phyloP scores from a whole-genome alignment of 2,329 filamentous ascomycete species.

The Ilyonectria sp. region DNA sequence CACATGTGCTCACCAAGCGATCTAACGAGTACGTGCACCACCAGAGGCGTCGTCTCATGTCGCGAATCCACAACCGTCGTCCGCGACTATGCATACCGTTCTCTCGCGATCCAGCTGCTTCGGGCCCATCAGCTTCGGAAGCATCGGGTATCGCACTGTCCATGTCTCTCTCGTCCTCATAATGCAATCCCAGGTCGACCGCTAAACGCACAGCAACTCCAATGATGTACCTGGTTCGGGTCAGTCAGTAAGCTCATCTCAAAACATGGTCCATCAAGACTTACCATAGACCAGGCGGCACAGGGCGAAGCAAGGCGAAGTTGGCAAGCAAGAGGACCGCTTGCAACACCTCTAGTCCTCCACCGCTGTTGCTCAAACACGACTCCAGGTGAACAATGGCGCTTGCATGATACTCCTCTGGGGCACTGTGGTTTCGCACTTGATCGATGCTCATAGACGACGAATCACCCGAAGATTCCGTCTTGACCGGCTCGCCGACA shows the following conservation, averaged over 20 bases:
- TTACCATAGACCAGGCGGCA: constrained; percentile 91
- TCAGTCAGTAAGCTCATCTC: constrained; percentile 36
- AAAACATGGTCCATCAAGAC: constrained; percentile 37
- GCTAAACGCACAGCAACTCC: constrained; percentile 92
- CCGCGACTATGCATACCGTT: constrained; percentile 66
- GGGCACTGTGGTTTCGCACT: constrained; percentile 71
- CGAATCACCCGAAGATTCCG: constrained; percentile 57
- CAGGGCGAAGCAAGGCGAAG: constrained; percentile 91
- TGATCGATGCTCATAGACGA: constrained; percentile 50
- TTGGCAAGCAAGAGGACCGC: constrained; percentile 92
- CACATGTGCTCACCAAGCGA: constrained; percentile 93
- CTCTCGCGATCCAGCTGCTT: constrained; percentile 51
- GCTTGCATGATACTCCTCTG: constrained; percentile 96
- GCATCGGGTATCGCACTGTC: constrained; percentile 71
- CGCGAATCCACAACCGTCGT: constrained; percentile 86
- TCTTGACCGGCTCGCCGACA: constrained; percentile 74
- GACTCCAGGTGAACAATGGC: constrained; percentile 93
- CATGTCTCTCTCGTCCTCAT: constrained; percentile 84
- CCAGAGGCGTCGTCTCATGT: constrained; percentile 90
- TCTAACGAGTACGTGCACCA: constrained; percentile 98
- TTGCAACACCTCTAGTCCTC: constrained; percentile 92
- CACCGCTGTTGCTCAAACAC: constrained; percentile 87
- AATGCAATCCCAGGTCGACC: constrained; percentile 92
- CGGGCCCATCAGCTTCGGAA: constrained; percentile 54
- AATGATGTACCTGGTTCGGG: constrained; percentile 80